Percentiles rank a stretch among this genome's conserved stretches.
Evolutionary conservation across 1,284 basidiomycete genomes (phyloP).

Genomic region (Takashimella tepidaria): DNA sequence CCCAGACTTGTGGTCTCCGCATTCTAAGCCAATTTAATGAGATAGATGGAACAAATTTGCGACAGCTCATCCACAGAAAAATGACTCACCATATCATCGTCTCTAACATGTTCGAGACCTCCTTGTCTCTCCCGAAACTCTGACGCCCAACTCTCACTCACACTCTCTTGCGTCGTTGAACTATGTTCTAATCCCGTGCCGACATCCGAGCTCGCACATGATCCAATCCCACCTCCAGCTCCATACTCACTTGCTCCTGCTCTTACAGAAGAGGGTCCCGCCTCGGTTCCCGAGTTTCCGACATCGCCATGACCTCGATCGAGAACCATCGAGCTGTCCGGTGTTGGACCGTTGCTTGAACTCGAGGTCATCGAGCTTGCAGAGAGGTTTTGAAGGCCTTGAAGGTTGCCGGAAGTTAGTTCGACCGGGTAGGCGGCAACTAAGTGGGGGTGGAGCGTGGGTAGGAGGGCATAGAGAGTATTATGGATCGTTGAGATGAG

Average conservation of each 20-base stretch:
- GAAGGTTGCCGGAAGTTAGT: conserved; percentile 34
- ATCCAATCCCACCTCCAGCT: too few relatives aligned
- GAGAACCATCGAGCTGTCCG: conserved; percentile 25
- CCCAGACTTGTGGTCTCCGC: too few relatives aligned
- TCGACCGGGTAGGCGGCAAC: conserved; percentile 41
- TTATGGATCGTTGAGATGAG: conserved; percentile 44
- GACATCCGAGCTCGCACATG: not conserved
- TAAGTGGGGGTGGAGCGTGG: conserved; percentile 42
- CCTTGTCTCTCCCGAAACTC: conserved; percentile 19
- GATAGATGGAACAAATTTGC: too few relatives aligned
- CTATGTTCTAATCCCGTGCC: not conserved
- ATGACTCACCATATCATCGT: conserved; percentile 13
- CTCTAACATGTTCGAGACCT: conserved; percentile 1
- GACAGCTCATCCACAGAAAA: too few relatives aligned
- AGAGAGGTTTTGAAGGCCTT: conserved; percentile 25
- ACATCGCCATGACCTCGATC: too few relatives aligned
- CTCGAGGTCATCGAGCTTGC: not conserved
- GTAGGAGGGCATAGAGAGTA: conserved; percentile 47
- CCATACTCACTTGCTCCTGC: too few relatives aligned
- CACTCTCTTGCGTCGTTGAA: not conserved
- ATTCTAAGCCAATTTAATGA: too few relatives aligned
- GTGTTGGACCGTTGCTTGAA: conserved; percentile 7
- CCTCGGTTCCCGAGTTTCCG: too few relatives aligned
- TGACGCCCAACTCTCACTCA: conserved; percentile 32
- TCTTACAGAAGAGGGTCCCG: too few relatives aligned